Evolutionary conservation across 129 eudicot genomes (phyloP).

Genomic region (Calendula officinalis): DNA sequence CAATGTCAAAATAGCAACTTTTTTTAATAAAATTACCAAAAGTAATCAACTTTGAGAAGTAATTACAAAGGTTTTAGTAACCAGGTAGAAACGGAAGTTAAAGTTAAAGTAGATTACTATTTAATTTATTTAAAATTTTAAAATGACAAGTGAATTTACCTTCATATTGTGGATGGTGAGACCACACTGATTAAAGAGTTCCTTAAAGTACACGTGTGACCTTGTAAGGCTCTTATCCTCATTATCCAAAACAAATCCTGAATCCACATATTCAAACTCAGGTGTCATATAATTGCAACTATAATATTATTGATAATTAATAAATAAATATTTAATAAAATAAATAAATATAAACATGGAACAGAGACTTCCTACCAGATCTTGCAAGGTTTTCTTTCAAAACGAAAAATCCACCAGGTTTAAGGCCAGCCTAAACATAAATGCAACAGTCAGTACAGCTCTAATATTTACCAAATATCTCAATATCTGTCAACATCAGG

Average conservation of each 20-base stretch:
- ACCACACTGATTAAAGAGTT: constrained; percentile 75
- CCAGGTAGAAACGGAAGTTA: no score
- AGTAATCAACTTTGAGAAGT: no score
- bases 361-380: constrained; percentile 48
- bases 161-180: constrained; percentile 54
- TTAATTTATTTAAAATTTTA: background rate
- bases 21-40: no score
- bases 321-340: background rate
- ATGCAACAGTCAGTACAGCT: constrained; percentile 19
- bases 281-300: background rate
- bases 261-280: constrained; percentile 5
- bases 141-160: constrained; percentile 38
- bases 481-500: no score
- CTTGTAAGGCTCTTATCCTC: constrained; percentile 92
- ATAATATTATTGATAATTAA: background rate
- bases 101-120: background rate
- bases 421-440: constrained; percentile 74
- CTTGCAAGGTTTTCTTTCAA: constrained; percentile 88
- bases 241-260: constrained; percentile 91
- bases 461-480: background rate
- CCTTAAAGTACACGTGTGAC: constrained; percentile 87
- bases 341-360: background rate
- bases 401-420: constrained; percentile 84
- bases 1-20: no score
- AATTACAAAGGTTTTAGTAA: no score